phyloP scores from a whole-genome alignment of 352 stramenopile species.

The Pythium dissimile region DNA sequence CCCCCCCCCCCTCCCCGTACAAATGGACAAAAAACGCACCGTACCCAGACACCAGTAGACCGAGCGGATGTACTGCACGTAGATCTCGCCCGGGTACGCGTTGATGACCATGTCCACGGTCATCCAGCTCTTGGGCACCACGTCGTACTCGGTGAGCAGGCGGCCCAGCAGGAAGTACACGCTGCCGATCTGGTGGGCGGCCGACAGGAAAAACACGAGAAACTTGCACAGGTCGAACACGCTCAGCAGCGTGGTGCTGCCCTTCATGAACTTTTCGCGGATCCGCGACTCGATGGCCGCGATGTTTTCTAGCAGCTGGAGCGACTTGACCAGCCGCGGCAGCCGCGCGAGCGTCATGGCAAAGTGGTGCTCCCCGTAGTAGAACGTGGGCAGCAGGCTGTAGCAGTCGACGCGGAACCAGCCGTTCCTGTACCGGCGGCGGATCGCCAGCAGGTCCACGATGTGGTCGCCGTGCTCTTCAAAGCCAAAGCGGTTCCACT shows the following conservation, averaged over 20 bases:
- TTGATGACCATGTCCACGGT: constrained; percentile 45
- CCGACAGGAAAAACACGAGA: constrained; percentile 22
- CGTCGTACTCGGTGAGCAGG: constrained; percentile 3
- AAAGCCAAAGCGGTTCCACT: constrained; percentile 22
- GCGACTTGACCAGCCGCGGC: constrained; percentile 21
- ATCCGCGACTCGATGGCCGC: constrained; percentile 21
- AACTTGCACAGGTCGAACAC: constrained; percentile 34
- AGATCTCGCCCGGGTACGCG: constrained; percentile 37
- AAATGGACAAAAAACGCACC: constrained; percentile 27
- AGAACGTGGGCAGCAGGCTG: constrained; percentile 25
- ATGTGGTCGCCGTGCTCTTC: constrained; percentile 21
- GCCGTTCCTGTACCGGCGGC: constrained; percentile 18
- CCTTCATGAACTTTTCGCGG: constrained; percentile 21
- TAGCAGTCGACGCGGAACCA: constrained; percentile 23
- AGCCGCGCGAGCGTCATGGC: constrained; percentile 15
- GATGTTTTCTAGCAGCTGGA: constrained; percentile 18
- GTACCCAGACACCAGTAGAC: constrained; percentile 77
- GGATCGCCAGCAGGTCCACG: constrained; percentile 14
- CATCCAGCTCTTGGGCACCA: constrained; percentile 40
- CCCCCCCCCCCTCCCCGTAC: neutral
- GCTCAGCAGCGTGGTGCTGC: constrained; percentile 18
- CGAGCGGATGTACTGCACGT: constrained; percentile 59
- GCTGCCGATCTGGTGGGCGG: constrained; percentile 26
- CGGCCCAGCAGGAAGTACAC: constrained; percentile 26
- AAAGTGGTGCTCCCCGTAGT: constrained; percentile 14